Percentiles rank a stretch among this genome's conserved stretches.
phyloP scores from a whole-genome alignment of 2,329 filamentous ascomycete species.

The Exophiala oligosperma region DNA sequence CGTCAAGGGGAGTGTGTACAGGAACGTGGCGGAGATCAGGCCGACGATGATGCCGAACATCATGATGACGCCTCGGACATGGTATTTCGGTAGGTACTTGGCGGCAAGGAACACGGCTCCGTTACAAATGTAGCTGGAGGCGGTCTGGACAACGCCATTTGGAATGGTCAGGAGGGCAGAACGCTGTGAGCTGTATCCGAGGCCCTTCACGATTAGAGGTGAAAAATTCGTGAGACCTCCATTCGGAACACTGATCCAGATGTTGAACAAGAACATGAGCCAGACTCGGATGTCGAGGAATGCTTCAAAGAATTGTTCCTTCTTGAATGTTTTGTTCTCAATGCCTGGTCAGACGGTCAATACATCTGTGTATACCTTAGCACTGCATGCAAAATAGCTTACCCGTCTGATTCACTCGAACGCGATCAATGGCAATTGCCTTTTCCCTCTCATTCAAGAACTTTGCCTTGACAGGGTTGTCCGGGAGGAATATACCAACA shows the following conservation, averaged over 20 bases:
- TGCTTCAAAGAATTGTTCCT: constrained; percentile 19
- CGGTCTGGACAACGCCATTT: constrained; percentile 43
- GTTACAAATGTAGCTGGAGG: constrained; percentile 42
- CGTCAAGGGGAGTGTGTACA: constrained; percentile 36
- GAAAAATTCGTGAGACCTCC: constrained; percentile 46
- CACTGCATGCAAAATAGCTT: neutral
- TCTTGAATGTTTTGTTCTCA: constrained; percentile 25
- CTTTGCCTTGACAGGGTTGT: constrained; percentile 10
- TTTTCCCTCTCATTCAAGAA: constrained; percentile 22
- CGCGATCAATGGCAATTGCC: constrained; percentile 14
- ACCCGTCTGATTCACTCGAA: constrained; percentile 23
- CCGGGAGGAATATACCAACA: constrained; percentile 1
- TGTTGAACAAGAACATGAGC: constrained; percentile 37
- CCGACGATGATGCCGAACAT: constrained; percentile 46
- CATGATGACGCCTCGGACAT: constrained; percentile 44
- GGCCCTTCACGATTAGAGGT: constrained; percentile 43
- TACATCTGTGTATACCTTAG: neutral
- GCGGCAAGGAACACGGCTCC: constrained; percentile 42
- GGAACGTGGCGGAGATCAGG: constrained; percentile 43
- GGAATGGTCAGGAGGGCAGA: constrained; percentile 49
- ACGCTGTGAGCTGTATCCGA: constrained; percentile 45
- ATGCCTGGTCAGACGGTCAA: constrained; percentile 1
- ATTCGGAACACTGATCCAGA: constrained; percentile 40
- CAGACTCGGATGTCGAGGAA: constrained; percentile 28
- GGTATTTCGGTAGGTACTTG: constrained; percentile 39